A percentile compares a stretch with the other conserved stretches of the same genome.
Conservation (phyloP, 2,329 filamentous ascomycete species). For the Pseudogymnoascus sp. region DNA sequence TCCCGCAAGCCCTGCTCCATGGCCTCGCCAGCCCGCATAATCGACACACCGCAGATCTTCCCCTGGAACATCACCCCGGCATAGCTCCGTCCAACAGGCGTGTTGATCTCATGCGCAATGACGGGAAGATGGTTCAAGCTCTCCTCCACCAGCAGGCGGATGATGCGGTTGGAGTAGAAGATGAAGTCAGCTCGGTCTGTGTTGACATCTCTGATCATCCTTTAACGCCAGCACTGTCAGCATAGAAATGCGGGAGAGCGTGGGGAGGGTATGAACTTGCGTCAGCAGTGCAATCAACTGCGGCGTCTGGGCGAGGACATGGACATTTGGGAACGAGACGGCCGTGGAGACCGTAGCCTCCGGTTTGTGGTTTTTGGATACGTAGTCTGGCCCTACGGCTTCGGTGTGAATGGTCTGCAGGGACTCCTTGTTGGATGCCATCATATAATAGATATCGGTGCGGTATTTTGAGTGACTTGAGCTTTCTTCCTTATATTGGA, state of each 20-base stretch:
- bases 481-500: neutral
- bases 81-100: slow-evolving; percentile 82
- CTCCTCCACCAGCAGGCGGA: slow-evolving; percentile 92
- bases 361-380: slow-evolving; percentile 69
- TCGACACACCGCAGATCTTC: slow-evolving; percentile 96
- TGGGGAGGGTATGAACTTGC: slow-evolving; percentile 54
- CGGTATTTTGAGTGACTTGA: neutral
- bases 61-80: slow-evolving; percentile 91
- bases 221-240: slow-evolving; percentile 34
- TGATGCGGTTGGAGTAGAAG: slow-evolving; percentile 98
- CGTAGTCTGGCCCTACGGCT: slow-evolving; percentile 75
- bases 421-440: slow-evolving; percentile 3
- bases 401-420: slow-evolving; percentile 31
- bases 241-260: neutral
- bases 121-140: slow-evolving; percentile 94
- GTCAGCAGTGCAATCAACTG: slow-evolving; percentile 96
- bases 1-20: slow-evolving; percentile 97
- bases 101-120: slow-evolving; percentile 80
- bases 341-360: slow-evolving; percentile 81
- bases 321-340: slow-evolving; percentile 78
- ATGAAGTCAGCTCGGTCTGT: slow-evolving; percentile 95
- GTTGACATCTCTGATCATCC: slow-evolving; percentile 89
- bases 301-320: slow-evolving; percentile 84
- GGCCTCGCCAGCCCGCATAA: slow-evolving; percentile 95
- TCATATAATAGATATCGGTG: neutral